phyloP scores from a whole-genome alignment of 495 filamentous ascomycete genomes.

The Penicillium mononematosum region DNA sequence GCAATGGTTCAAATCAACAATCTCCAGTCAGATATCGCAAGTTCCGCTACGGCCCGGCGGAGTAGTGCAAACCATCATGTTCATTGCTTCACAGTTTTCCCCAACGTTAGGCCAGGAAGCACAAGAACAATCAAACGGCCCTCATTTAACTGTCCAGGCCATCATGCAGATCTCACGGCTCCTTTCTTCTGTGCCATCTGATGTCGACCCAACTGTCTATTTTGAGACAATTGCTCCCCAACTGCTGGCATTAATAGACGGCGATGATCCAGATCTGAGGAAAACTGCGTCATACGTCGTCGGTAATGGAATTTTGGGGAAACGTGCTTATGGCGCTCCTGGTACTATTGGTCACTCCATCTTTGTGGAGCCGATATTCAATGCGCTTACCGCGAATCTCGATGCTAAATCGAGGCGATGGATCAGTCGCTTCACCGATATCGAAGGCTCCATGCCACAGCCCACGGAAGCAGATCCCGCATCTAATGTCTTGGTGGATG shows the following conservation, averaged over 20 bases:
- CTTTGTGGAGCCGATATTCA: conserved; percentile 64
- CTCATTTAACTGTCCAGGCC: conserved; percentile 70
- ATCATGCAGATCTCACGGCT: conserved; percentile 64
- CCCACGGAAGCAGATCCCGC: not conserved
- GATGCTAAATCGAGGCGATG: conserved; percentile 26
- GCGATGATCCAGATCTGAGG: conserved; percentile 59
- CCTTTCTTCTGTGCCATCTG: conserved; percentile 60
- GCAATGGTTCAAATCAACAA: conserved; percentile 46
- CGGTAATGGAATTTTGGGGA: conserved; percentile 68
- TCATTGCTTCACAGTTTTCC: conserved; percentile 61
- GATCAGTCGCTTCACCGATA: conserved; percentile 22
- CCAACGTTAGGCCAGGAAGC: conserved; percentile 43
- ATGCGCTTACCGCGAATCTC: conserved; percentile 57
- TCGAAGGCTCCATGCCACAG: conserved; percentile 4
- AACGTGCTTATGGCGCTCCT: conserved; percentile 64
- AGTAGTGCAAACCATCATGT: conserved; percentile 67
- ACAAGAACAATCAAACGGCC: conserved; percentile 46
- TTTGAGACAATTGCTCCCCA: conserved; percentile 65
- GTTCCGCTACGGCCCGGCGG: conserved; percentile 65
- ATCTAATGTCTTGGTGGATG: conserved; percentile 23
- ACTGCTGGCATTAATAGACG: conserved; percentile 65
- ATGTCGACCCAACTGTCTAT: conserved; percentile 56
- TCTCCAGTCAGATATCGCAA: conserved; percentile 56
- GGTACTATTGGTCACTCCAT: conserved; percentile 67
- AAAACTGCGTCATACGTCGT: conserved; percentile 71